Evolutionary conservation across 257 asterid genomes (phyloP).

Genomic region (Plectranthus barbatus): DNA sequence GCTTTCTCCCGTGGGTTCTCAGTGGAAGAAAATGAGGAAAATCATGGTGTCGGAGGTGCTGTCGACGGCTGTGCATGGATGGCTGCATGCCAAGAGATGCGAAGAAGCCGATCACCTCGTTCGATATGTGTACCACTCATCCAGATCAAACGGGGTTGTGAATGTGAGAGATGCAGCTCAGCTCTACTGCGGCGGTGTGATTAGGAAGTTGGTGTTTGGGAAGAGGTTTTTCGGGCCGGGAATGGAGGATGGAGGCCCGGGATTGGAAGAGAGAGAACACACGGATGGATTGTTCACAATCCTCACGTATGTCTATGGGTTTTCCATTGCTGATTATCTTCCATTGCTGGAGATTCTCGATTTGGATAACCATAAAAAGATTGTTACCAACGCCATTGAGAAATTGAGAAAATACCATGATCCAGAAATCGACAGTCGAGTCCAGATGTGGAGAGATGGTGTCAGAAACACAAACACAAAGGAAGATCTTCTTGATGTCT

Average conservation of each 20-base stretch:
- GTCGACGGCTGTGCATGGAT: constrained; percentile 6
- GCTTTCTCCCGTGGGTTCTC: constrained; percentile 1
- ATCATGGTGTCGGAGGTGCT: constrained; percentile 13
- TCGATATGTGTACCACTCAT: not conserved
- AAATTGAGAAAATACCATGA: constrained; percentile 8
- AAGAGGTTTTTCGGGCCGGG: no score
- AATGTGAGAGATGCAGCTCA: constrained; percentile 9
- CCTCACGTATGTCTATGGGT: not conserved
- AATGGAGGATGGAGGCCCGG: no score
- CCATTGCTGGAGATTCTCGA: constrained; percentile 22
- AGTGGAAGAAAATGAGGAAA: constrained; percentile 26
- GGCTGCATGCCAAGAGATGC: constrained; percentile 16
- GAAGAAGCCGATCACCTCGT: no score
- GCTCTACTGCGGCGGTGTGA: constrained; percentile 19
- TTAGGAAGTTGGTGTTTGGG: not conserved
- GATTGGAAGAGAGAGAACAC: no score
- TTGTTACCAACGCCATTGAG: no score
- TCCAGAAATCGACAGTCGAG: constrained; percentile 14
- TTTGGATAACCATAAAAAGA: constrained; percentile 22
- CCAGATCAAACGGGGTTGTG: not conserved
- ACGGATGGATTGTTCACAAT: constrained; percentile 12
- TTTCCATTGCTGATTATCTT: constrained; percentile 20
- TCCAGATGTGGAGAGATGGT: constrained; percentile 26
- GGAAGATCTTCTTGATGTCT: constrained; percentile 28
- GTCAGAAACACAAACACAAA: not conserved